phyloP scores from a whole-genome alignment of 257 asterid species.

The Primulina eburnea region DNA sequence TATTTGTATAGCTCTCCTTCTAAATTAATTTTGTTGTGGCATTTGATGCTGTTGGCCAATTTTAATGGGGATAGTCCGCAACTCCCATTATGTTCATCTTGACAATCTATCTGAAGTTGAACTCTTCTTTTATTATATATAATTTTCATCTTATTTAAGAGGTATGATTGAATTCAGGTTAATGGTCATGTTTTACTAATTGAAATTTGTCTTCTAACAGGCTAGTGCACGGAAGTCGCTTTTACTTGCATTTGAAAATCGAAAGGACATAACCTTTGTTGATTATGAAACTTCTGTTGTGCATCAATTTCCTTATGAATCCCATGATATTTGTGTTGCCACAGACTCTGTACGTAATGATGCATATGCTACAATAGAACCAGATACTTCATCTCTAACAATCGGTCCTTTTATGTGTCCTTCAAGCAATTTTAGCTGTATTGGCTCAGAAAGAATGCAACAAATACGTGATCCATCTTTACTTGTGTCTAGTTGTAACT shows the following conservation, averaged over 20 bases:
- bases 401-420: neutral
- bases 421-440: neutral
- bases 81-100: conserved; percentile 26
- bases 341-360: neutral
- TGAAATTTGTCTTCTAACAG: conserved; percentile 25
- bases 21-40: conserved; percentile 18
- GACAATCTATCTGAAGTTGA: conserved; percentile 19
- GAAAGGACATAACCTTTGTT: conserved; percentile 14
- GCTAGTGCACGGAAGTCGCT: conserved; percentile 27
- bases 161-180: neutral
- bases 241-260: conserved; percentile 29
- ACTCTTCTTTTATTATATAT: neutral
- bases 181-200: neutral
- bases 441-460: conserved; percentile 4
- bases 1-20: conserved; percentile 19
- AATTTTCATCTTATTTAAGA: neutral
- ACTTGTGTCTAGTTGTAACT: neutral
- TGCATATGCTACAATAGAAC: conserved; percentile 11
- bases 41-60: conserved; percentile 33
- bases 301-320: conserved; percentile 24
- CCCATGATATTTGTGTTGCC: neutral
- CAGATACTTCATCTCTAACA: conserved; percentile 17
- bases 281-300: conserved; percentile 32
- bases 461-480: neutral
- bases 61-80: conserved; percentile 33